Conservation (phyloP, 139 green algal genomes). For the Micractinium sp. region DNA sequence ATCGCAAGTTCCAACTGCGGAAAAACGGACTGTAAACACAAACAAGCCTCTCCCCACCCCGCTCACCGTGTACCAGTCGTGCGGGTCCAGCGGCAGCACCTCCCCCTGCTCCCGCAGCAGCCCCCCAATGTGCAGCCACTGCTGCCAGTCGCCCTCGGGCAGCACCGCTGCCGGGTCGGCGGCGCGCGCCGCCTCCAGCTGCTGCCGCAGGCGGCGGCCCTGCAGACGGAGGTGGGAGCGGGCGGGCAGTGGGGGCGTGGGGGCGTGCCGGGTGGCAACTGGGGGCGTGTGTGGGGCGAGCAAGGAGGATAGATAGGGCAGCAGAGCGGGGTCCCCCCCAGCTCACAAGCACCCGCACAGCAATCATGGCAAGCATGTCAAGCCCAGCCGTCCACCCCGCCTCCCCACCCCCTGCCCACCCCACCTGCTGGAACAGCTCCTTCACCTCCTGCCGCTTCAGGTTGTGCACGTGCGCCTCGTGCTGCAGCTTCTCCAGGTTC, state of each 20-base stretch:
- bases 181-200: slow-evolving; percentile 13
- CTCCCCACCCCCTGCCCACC: background rate
- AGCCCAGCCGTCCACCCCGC: no score
- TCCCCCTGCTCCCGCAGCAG: slow-evolving; percentile 40
- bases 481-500: slow-evolving; percentile 50
- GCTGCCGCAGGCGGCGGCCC: slow-evolving; percentile 1
- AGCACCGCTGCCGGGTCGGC: slow-evolving; percentile 11
- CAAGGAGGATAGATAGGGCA: no score
- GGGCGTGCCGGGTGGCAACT: background rate
- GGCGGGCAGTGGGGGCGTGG: background rate
- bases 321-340: no score
- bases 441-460: slow-evolving; percentile 36
- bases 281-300: background rate
- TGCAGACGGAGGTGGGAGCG: background rate
- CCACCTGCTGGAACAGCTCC: slow-evolving; percentile 34
- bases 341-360: no score
- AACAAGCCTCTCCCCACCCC: background rate
- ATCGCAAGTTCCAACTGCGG: no score
- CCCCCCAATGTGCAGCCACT: slow-evolving; percentile 32
- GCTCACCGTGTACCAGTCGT: slow-evolving; percentile 46
- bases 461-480: slow-evolving; percentile 39
- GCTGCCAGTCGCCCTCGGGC: slow-evolving; percentile 17
- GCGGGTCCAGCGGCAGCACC: slow-evolving; percentile 41
- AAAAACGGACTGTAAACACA: no score
- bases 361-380: no score